Conservation (phyloP, 306 rosid species). For the Gastrolobium villosum region DNA sequence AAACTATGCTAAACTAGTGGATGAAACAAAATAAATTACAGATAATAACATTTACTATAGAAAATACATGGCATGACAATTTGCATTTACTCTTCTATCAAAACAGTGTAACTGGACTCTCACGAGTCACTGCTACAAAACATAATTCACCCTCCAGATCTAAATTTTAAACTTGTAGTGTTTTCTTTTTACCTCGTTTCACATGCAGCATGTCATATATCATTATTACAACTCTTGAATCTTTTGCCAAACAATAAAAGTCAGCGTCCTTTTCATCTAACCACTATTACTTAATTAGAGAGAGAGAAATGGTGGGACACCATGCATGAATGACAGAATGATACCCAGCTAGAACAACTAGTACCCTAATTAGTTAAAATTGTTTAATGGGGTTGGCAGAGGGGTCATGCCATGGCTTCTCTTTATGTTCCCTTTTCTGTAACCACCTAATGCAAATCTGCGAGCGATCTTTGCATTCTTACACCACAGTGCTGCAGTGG, state of each 20-base stretch:
- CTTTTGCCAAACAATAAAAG: constrained; percentile 40
- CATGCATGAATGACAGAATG: background rate
- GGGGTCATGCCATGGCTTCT: constrained; percentile 20
- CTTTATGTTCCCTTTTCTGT: constrained; percentile 21
- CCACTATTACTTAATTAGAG: no score
- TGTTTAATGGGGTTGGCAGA: constrained; percentile 10
- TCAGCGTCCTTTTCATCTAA: no score
- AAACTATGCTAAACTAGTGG: no score
- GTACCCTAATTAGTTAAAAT: background rate
- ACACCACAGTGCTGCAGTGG: background rate
- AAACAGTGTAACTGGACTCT: no score
- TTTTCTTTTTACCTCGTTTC: constrained; percentile 38
- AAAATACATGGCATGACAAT: no score
- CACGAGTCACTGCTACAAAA: no score
- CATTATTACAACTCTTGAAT: constrained; percentile 28
- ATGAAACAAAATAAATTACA: no score
- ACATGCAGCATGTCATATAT: constrained; percentile 45
- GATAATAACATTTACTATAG: no score
- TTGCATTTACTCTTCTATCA: no score
- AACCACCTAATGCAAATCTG: background rate
- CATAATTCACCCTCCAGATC: background rate
- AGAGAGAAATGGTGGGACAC: no score
- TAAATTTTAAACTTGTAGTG: no score
- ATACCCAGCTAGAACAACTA: background rate
- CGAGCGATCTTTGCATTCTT: constrained; percentile 14